Evolutionary conservation across 2,329 filamentous ascomycete genomes (phyloP).

Genomic region (Penicillium paneum): DNA sequence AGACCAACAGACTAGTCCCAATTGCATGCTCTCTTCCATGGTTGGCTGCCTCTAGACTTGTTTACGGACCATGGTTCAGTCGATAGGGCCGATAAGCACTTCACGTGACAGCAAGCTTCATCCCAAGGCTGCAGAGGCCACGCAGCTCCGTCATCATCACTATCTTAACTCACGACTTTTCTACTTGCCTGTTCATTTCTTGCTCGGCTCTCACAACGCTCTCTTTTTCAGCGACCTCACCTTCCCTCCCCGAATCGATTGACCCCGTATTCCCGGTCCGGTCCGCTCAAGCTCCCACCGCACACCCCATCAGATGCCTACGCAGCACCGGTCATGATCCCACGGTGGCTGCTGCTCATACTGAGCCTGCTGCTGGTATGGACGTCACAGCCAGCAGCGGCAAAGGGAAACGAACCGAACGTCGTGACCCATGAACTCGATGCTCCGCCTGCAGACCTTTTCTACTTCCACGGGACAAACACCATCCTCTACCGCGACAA

Average conservation of each 20-base stretch:
- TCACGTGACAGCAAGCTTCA: constrained; percentile 33
- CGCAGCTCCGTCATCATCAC: constrained; percentile 21
- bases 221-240: background rate
- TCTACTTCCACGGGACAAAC: constrained; percentile 90
- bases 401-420: constrained; percentile 60
- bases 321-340: constrained; percentile 36
- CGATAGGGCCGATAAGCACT: constrained; percentile 18
- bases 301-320: constrained; percentile 29
- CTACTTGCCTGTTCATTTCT: background rate
- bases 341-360: constrained; percentile 47
- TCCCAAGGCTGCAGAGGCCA: constrained; percentile 22
- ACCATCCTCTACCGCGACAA: constrained; percentile 72
- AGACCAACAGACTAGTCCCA: background rate
- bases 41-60: background rate
- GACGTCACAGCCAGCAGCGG: constrained; percentile 46
- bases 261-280: constrained; percentile 11
- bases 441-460: constrained; percentile 64
- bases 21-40: background rate
- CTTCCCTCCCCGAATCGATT: constrained; percentile 1
- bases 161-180: background rate
- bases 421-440: constrained; percentile 66
- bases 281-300: constrained; percentile 12
- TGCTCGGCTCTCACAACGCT: background rate
- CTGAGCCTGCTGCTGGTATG: constrained; percentile 53
- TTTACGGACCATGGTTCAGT: constrained; percentile 1